Conservation (phyloP, 2,329 filamentous ascomycete species). For the Penicillium brasilianum region DNA sequence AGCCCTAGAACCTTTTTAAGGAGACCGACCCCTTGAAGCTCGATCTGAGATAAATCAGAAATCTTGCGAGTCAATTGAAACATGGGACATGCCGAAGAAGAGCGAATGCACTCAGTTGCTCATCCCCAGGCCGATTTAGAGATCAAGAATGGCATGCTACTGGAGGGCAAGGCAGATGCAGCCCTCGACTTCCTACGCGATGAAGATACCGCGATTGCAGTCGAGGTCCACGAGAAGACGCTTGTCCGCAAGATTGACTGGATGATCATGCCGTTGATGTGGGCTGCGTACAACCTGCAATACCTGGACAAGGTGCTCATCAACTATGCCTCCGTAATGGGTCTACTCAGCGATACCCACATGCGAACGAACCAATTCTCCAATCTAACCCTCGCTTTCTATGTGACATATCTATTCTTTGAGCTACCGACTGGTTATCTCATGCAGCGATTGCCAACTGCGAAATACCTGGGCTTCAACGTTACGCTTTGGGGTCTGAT, state of each 20-base stretch:
- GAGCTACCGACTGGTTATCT: slow-evolving; percentile 63
- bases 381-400: slow-evolving; percentile 64
- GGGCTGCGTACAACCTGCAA: slow-evolving; percentile 62
- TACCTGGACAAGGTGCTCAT: slow-evolving; percentile 63
- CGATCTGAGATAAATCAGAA: neutral
- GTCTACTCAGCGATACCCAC: slow-evolving; percentile 58
- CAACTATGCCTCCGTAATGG: slow-evolving; percentile 65
- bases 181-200: slow-evolving; percentile 41
- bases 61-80: neutral
- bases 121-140: slow-evolving; percentile 19
- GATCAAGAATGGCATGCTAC: slow-evolving; percentile 21
- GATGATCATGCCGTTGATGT: slow-evolving; percentile 59
- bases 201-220: slow-evolving; percentile 33
- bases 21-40: neutral
- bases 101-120: slow-evolving; percentile 6
- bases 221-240: slow-evolving; percentile 38
- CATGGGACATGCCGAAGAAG: slow-evolving; percentile 9
- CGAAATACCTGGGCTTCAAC: slow-evolving; percentile 58
- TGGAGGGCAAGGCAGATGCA: slow-evolving; percentile 41
- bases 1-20: neutral
- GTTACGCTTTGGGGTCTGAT: slow-evolving; percentile 54
- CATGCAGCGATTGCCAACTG: slow-evolving; percentile 60
- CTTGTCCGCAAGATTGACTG: slow-evolving; percentile 45
- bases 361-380: slow-evolving; percentile 64
- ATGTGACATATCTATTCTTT: slow-evolving; percentile 62